Evolutionary conservation across 192 early-diverging fungal genomes (phyloP).

Genomic region (Radiomyces spectabilis): DNA sequence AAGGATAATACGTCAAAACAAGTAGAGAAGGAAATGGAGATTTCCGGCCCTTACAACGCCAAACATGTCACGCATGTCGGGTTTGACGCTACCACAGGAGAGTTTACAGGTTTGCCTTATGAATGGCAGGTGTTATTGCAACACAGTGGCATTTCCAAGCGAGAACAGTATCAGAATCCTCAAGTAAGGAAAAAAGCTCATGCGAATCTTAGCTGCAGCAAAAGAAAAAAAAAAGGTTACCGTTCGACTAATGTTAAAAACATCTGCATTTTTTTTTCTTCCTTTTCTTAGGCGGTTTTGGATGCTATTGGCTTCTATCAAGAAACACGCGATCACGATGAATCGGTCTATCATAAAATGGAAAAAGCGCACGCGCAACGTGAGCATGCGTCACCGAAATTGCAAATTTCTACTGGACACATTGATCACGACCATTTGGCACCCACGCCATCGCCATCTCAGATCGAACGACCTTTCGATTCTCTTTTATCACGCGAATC

Average conservation of each 20-base stretch:
- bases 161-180: slow-evolving; percentile 89
- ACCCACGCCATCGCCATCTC: no score
- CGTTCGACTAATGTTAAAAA: no score
- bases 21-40: slow-evolving; percentile 71
- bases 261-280: slow-evolving; percentile 1
- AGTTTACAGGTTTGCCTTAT: slow-evolving; percentile 89
- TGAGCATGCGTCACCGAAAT: no score
- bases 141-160: slow-evolving; percentile 90
- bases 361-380: slow-evolving; percentile 27
- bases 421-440: no score
- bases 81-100: slow-evolving; percentile 92
- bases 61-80: slow-evolving; percentile 98
- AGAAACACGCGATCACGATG: slow-evolving; percentile 40
- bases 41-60: slow-evolving; percentile 92
- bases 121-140: slow-evolving; percentile 90
- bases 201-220: no score
- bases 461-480: no score
- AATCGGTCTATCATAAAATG: slow-evolving; percentile 29
- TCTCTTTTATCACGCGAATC: no score
- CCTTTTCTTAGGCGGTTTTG: slow-evolving; percentile 50
- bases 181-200: slow-evolving; percentile 53
- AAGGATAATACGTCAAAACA: slow-evolving; percentile 6
- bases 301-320: slow-evolving; percentile 83
- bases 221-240: no score
- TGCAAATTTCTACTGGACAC: no score